Evolutionary conservation across 768 basidiomycete genomes (phyloP).

Genomic region (Agaricus blazei): DNA sequence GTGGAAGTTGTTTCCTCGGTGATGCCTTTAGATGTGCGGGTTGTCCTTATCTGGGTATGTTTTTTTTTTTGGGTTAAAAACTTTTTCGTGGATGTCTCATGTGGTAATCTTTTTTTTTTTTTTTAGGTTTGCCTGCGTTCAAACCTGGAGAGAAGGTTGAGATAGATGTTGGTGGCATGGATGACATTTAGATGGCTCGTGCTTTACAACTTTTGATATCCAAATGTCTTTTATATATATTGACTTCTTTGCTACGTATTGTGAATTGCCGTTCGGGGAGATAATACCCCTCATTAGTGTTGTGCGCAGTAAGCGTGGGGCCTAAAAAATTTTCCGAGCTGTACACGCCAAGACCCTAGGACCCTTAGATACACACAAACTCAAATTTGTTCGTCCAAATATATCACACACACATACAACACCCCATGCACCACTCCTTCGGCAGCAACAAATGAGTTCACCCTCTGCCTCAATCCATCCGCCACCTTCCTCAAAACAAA

Average conservation of each 20-base stretch:
- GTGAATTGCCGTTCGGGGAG: too few relatives aligned
- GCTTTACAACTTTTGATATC: background rate
- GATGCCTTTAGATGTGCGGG: conserved; percentile 96
- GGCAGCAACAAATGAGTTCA: background rate
- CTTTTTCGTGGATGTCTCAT: conserved; percentile 5
- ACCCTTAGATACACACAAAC: too few relatives aligned
- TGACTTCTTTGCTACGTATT: too few relatives aligned
- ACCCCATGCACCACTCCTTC: background rate
- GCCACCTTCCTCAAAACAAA: background rate
- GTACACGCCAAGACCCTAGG: background rate
- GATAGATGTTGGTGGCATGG: conserved; percentile 75
- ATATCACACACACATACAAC: too few relatives aligned
- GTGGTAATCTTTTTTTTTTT: conserved; percentile 8
- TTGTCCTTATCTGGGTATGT: conserved; percentile 93
- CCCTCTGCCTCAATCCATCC: background rate
- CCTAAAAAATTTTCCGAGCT: too few relatives aligned
- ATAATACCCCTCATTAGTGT: too few relatives aligned
- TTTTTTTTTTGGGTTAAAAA: background rate
- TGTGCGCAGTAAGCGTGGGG: too few relatives aligned
- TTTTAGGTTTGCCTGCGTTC: conserved; percentile 89
- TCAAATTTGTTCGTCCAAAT: background rate
- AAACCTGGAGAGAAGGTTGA: conserved; percentile 98
- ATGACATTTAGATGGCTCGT: conserved; percentile 60
- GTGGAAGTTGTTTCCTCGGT: conserved; percentile 95
- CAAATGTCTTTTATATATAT: too few relatives aligned